Base-by-base conservation (phyloP, 1,284 basidiomycete genomes). In the Moniliella sp. region DNA sequence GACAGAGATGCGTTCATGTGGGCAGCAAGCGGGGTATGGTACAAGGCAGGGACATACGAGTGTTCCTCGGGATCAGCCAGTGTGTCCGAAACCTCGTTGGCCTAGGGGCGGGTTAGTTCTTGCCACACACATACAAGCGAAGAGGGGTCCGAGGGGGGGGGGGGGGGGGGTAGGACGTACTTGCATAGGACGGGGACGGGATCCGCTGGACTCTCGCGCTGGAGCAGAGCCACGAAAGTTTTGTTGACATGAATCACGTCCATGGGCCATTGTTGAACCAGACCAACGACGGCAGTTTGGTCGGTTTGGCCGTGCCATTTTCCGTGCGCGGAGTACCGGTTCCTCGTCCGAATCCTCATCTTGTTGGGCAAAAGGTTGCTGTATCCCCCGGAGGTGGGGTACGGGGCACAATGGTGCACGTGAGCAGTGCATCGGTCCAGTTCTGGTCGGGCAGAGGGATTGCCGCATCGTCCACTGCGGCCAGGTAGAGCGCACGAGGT, bases 201-300 rank as follows among this genome's bases (percentile, higher is more conserved):
- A n/a, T 23, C 21, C 21, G 21, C 21, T 23, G 8, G 21, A 17
- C 14, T 15, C 27, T 40, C 39, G 5, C 39, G 18, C 31, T 53
- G 50, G 28, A 53, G 40, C 50, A 53, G 50, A 14, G 48, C 48
- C 23, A n/a, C n/a, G n/a, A 46, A 50, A 5, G 50, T 53, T 34
- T 46, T 34, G 17, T 53, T 53, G 14, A 53, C 50, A 30, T 53
- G 50, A 2, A 46, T 38, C 5, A 53, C 38, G 2, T 48, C 38
- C 13, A 53, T 35, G 42, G 40, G 2, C 32, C 30, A 3, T 42
- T 46, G 5, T 34, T 35, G 18, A 34, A 43, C 14, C 30, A 7
- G 21, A 23, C 7, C n/a, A 23, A 7, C 21, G 8, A 23, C 21
- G 7, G 21, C 7, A 23, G 8, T 23, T n/a, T 7, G 21, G n/a